Evolutionary conservation across 768 basidiomycete genomes (phyloP), one percentile per base, ranked within the genome.

Genomic region (Leccinum disarticulatum): DNA sequence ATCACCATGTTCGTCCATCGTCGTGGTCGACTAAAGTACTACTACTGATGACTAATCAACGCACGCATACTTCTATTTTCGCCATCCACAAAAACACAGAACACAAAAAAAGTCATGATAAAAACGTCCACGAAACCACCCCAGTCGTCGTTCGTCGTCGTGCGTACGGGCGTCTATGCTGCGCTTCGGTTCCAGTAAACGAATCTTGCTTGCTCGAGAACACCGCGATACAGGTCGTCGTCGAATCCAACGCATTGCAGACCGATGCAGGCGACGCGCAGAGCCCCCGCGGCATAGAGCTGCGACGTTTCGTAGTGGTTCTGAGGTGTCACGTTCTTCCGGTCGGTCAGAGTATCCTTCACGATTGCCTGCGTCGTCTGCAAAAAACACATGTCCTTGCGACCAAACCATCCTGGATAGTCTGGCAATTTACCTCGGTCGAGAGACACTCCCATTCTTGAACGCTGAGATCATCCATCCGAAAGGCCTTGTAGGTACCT

Each of bases 231-330:
- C 65, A 90, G 76, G 31, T 74, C 73, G 57, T 84, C 79, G 72
- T 84, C 90, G 79, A 91, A 92, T 3, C 90, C 87, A 54, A 90
- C 80, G 69, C 90, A 92, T 63, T 88, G 87, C 51, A 92, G 74
- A 4, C 83, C 90, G 57, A 92, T 74, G 64, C 89, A 91, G 14
- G 86, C 87, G 25, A 89, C 82, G 61, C 83, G 86, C 51, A 92
- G 79, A 27, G 89, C 90, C 2, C 90, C 90, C 1, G 79, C 86
- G 5, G 81, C 77, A 68, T 91, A 92, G 33, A 91, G 80, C 68
- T 92, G 90, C 1, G 78, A 75, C 0, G 83, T 84, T 70, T 92
- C 90, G 74, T 91, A 91, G 28, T 85, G 73, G 65, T 87, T 90
- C 70, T 90, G 88, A 17, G 90, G 89, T 2, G 89, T 89, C 19